These are phyloP conservation scores for sorghum (Sorghum bicolor) DNA, from an alignment of 176 grass and related monocot genomes.

Conservation along the genomic window Sorghum_bicolor_NCBIv3 NC_012871.2:73665501-73666000, in stretches of 20 bases:
- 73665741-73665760: background rate
- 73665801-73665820: conserved; percentile 69
- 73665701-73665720: background rate
- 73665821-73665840: conserved; percentile 38
- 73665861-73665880: conserved; percentile 84
- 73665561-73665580: background rate
- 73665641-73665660: conserved; percentile 93
- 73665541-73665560: conserved; percentile 20
- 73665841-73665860: conserved; percentile 24
- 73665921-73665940: conserved; percentile 55
- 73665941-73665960: background rate
- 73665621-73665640: conserved; percentile 88
- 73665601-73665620: conserved; percentile 82
- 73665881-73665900: conserved; percentile 82
- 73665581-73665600: background rate
- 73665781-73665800: background rate
- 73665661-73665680: conserved; percentile 84
- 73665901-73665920: conserved; percentile 91
- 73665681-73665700: conserved; percentile 53
- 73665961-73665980: too few species aligned
- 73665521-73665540: background rate
- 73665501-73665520: conserved; percentile 3
- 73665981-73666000: background rate
- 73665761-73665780: background rate
- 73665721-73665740: background rate